These are phyloP conservation scores for Pseudogymnoascus sp. DNA, from an alignment of 2,329 filamentous ascomycete genomes.

Conservation along the genomic window DNA sequence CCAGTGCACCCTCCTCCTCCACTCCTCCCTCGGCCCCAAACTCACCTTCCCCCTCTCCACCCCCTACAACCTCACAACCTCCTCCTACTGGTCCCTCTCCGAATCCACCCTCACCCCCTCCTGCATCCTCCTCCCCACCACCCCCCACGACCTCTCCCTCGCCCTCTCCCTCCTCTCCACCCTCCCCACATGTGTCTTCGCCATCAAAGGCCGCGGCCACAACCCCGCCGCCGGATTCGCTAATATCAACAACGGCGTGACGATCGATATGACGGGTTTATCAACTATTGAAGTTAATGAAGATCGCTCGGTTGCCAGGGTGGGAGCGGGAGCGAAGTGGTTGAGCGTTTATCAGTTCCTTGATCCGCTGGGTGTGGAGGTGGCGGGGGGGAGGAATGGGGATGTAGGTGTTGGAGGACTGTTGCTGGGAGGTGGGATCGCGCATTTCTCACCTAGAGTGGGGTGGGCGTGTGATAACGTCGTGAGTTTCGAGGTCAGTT, in stretches of 20 bases:
- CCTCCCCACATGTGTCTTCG: neutral
- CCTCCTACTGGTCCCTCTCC: constrained; percentile 4
- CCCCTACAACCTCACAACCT: constrained; percentile 5
- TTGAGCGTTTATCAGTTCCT: constrained; percentile 8
- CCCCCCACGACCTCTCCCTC: neutral
- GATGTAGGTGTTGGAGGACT: constrained; percentile 1
- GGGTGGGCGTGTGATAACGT: constrained; percentile 9
- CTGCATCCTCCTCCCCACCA: neutral
- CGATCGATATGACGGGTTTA: constrained; percentile 8
- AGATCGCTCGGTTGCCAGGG: neutral
- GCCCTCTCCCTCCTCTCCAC: neutral
- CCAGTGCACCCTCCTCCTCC: neutral
- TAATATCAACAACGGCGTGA: constrained; percentile 6
- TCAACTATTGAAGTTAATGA: neutral
- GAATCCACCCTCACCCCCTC: neutral
- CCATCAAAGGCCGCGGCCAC: constrained; percentile 7
- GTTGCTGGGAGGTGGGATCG: neutral
- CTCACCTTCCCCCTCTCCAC: constrained; percentile 10
- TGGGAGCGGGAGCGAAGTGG: constrained; percentile 9
- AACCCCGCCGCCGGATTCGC: neutral
- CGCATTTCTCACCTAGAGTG: neutral
- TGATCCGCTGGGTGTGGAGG: neutral
- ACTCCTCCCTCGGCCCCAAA: neutral
- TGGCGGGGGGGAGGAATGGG: constrained; percentile 3
- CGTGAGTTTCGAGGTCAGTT: constrained; percentile 5